phyloP scores from a whole-genome alignment of 352 stramenopile genomes.

The Globisporangium spiculum region DNA sequence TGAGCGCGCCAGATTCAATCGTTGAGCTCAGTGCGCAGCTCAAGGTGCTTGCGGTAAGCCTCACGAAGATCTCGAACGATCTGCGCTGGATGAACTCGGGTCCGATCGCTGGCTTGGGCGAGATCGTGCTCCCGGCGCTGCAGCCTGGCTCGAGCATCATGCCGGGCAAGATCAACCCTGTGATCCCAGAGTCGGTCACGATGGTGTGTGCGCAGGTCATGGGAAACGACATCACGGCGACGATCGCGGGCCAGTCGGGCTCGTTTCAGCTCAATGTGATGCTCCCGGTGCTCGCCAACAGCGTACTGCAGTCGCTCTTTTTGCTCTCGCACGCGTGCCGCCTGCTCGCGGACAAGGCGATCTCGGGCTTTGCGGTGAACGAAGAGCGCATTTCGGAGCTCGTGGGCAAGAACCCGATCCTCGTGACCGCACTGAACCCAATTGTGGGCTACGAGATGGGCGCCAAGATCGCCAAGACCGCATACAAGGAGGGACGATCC shows the following conservation, averaged over 20 bases:
- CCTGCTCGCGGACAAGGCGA: slow-evolving; percentile 42
- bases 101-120: slow-evolving; percentile 91
- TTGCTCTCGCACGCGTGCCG: slow-evolving; percentile 37
- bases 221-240: slow-evolving; percentile 52
- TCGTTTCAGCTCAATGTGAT: slow-evolving; percentile 65
- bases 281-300: slow-evolving; percentile 53
- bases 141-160: slow-evolving; percentile 95
- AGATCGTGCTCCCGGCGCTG: slow-evolving; percentile 89
- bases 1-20: slow-evolving; percentile 92
- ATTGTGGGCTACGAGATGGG: slow-evolving; percentile 57
- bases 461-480: slow-evolving; percentile 56
- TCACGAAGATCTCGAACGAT: slow-evolving; percentile 97
- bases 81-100: slow-evolving; percentile 90
- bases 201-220: slow-evolving; percentile 64
- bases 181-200: slow-evolving; percentile 46
- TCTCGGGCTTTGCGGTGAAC: slow-evolving; percentile 44
- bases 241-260: slow-evolving; percentile 44
- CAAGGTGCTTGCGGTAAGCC: slow-evolving; percentile 85
- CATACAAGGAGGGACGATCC: slow-evolving; percentile 50
- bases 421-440: slow-evolving; percentile 56
- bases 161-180: slow-evolving; percentile 97
- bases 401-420: slow-evolving; percentile 53
- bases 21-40: slow-evolving; percentile 90
- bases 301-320: slow-evolving; percentile 43
- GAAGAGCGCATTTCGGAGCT: slow-evolving; percentile 39